These are phyloP conservation scores for Kockiozyma suomiensis DNA, from an alignment of 805 yeast genomes.

Conservation along the genomic window DNA sequence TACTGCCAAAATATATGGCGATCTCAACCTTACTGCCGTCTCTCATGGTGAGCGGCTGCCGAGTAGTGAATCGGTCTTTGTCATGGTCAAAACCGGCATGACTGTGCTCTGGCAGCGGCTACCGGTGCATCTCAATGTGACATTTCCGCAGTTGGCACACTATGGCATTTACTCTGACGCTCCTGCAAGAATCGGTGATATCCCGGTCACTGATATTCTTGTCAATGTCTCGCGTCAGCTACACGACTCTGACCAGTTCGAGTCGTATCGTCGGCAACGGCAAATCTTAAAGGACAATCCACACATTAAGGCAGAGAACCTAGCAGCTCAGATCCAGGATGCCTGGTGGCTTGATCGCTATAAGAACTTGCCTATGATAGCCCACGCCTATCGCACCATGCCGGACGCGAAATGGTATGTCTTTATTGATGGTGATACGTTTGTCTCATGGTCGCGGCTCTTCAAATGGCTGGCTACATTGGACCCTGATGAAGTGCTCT, in stretches of 20 bases:
- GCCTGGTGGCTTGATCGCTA: conserved; percentile 46
- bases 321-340: conserved; percentile 18
- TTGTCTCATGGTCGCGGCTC: conserved; percentile 39
- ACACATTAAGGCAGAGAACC: conserved; percentile 29
- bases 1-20: no score
- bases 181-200: conserved; percentile 40
- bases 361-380: conserved; percentile 45
- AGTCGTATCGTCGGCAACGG: conserved; percentile 39
- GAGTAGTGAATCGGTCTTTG: conserved; percentile 31
- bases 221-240: conserved; percentile 25
- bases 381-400: conserved; percentile 40
- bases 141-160: conserved; percentile 41
- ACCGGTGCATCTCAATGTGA: conserved; percentile 44
- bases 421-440: conserved; percentile 44
- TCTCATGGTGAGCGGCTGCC: not conserved
- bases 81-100: conserved; percentile 45
- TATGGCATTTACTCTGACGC: conserved; percentile 44
- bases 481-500: conserved; percentile 39
- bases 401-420: conserved; percentile 43
- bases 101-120: conserved; percentile 43
- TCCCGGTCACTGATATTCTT: conserved; percentile 42
- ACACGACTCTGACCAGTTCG: conserved; percentile 29
- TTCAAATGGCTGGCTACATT: conserved; percentile 33
- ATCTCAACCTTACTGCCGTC: no score
- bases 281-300: conserved; percentile 36